Percentiles rank a stretch among this genome's conserved stretches.
Evolutionary conservation across 1,139 yeast genomes (phyloP).

Genomic region (Yamadazyma atlantica): DNA sequence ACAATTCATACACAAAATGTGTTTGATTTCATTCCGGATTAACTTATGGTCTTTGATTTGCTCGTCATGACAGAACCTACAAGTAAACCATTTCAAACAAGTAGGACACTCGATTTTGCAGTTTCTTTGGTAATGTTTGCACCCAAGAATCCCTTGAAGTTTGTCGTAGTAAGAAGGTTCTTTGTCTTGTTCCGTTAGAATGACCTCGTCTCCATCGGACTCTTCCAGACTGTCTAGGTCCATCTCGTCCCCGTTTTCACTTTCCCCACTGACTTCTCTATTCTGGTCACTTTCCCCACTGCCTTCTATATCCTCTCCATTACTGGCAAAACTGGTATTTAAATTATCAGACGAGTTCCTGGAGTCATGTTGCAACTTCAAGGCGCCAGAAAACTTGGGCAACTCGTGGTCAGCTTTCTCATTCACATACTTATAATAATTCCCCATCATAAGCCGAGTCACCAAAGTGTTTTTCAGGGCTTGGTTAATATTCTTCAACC

Average conservation of each 20-base stretch:
- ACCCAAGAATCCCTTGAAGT: constrained; percentile 54
- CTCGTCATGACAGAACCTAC: constrained; percentile 85
- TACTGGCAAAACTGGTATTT: too few species aligned
- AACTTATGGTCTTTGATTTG: constrained; percentile 56
- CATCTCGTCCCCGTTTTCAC: constrained; percentile 10
- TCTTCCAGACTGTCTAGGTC: constrained; percentile 6
- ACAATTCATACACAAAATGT: constrained; percentile 81
- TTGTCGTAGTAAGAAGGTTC: constrained; percentile 50
- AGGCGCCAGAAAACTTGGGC: constrained; percentile 7
- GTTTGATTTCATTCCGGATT: constrained; percentile 60
- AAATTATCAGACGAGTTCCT: background rate
- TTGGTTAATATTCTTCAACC: constrained; percentile 44
- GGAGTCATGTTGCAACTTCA: constrained; percentile 8
- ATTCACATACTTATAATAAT: constrained; percentile 50
- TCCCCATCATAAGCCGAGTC: constrained; percentile 77
- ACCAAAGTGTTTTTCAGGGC: constrained; percentile 60
- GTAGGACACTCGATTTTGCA: constrained; percentile 82
- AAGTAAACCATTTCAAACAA: constrained; percentile 74
- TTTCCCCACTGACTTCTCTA: constrained; percentile 7
- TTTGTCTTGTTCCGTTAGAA: constrained; percentile 50
- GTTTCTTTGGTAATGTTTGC: constrained; percentile 79
- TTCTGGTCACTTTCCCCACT: background rate
- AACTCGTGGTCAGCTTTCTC: constrained; percentile 23
- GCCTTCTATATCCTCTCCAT: background rate
- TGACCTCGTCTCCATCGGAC: constrained; percentile 25